Percentiles rank a stretch among this genome's conserved stretches.
Evolutionary conservation across 306 rosid species (phyloP).

Genomic region (Canavalia ensiformis): DNA sequence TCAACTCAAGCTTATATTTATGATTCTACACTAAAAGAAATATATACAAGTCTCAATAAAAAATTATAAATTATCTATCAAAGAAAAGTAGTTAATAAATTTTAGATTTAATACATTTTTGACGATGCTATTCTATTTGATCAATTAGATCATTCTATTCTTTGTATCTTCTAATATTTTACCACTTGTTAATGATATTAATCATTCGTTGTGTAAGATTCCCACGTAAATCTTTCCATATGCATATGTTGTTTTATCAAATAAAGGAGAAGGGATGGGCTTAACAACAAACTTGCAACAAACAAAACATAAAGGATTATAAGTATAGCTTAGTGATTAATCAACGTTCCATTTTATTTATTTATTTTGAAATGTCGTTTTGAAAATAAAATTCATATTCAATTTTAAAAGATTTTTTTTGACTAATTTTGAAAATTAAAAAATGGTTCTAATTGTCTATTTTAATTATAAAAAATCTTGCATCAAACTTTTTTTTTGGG

Average conservation of each 20-base stretch:
- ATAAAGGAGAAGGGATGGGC: neutral
- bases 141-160: neutral
- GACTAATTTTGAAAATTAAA: too few species aligned
- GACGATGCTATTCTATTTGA: neutral
- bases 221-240: neutral
- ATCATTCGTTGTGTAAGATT: neutral
- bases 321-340: neutral
- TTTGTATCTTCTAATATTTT: neutral
- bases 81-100: neutral
- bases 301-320: neutral
- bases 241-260: neutral
- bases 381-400: too few species aligned
- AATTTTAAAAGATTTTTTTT: too few species aligned
- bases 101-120: neutral
- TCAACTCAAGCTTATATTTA: too few species aligned
- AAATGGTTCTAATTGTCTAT: too few species aligned
- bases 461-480: too few species aligned
- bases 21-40: too few species aligned
- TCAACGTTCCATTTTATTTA: too few species aligned
- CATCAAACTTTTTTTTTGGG: too few species aligned
- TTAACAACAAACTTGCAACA: neutral
- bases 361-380: too few species aligned
- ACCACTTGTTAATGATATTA: neutral
- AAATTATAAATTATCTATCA: neutral
- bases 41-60: neutral